These are phyloP conservation scores for Xylaria grammica DNA, from an alignment of 495 filamentous ascomycete genomes.

Conservation along the genomic window DNA sequence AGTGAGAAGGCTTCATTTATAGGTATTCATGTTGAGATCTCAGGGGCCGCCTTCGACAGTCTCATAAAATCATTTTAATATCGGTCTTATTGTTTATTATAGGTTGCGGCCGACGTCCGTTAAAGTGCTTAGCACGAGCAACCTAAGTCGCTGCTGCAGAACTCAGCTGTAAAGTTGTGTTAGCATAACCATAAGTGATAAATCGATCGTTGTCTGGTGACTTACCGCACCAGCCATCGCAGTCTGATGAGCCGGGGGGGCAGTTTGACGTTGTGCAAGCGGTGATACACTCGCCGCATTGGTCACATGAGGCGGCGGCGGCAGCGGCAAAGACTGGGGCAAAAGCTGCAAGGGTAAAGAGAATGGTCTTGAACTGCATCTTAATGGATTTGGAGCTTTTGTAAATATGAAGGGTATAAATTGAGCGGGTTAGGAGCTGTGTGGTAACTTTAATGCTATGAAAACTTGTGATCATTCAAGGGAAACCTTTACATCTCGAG, in stretches of 20 bases:
- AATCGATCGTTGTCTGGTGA: neutral
- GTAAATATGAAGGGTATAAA: neutral
- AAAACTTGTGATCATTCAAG: neutral
- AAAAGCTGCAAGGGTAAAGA: neutral
- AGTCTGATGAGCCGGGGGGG: neutral
- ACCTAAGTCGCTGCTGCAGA: constrained; percentile 8
- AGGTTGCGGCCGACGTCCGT: neutral
- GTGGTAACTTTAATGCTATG: neutral
- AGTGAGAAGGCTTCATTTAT: no score
- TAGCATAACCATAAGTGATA: neutral
- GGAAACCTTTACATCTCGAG: neutral
- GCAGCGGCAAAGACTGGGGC: constrained; percentile 2
- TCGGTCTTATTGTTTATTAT: neutral
- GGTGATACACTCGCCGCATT: constrained; percentile 7
- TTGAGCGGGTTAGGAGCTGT: neutral
- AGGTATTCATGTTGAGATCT: neutral
- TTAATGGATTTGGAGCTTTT: neutral
- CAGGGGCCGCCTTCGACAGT: neutral
- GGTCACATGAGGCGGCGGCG: neutral
- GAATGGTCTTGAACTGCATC: constrained; percentile 7
- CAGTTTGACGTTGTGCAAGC: constrained; percentile 9
- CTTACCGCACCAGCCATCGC: constrained; percentile 8
- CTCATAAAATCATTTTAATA: neutral
- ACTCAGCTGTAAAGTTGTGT: neutral
- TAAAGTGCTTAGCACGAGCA: neutral